Evolutionary conservation across 83 land plant genomes (phyloP), one percentile per base, ranked within the genome.

Genomic region (Thuja plicata): DNA sequence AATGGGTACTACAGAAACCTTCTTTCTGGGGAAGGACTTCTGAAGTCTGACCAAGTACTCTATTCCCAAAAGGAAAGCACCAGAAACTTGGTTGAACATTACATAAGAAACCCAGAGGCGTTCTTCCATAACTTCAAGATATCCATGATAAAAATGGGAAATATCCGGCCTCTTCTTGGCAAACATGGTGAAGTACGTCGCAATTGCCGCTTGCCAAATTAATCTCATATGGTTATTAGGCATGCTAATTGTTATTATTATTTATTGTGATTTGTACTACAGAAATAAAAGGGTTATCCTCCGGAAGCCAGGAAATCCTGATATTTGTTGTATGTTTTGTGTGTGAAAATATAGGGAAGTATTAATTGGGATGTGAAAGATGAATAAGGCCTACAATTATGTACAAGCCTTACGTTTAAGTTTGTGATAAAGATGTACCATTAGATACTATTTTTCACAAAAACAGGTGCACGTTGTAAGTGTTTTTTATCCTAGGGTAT

Each of bases 121-220:
- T 97, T 97, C 91, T 97, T 96, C 87, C 13, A 84, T 38, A 94
- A 93, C 9, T 97, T 97, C 83, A 94, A 89, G 27, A 89, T 88
- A 81, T 95, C 94, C 41, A 97, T 97, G 99, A 66, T 96, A 46
- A 96, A 95, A 79, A 89, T 97, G 96, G 98, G 96, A 21, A 96
- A 93, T 70, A 52, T 96, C 82, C 92, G 88, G 60, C 88, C 92
- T 1, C 95, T 89, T 27, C 60, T 80, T 37, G 91, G 91, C 21
- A 21, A 73, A 2, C 12, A 78, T 27, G 99, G 98, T 4, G 96
- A 97, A 88, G 91, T 97, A 62, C 91, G 98, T 83, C 91, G 79
- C 89, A 92, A 94, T 80, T 97, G 99, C 87, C 87, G 93, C 34
- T 90, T 91, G 48, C 91, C 86, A 19, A 96, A 97, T 50, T 90